Percentiles rank a stretch among this genome's conserved stretches.
Conservation (phyloP, 2,329 filamentous ascomycete species). For the Fusarium brevicatenulatum region DNA sequence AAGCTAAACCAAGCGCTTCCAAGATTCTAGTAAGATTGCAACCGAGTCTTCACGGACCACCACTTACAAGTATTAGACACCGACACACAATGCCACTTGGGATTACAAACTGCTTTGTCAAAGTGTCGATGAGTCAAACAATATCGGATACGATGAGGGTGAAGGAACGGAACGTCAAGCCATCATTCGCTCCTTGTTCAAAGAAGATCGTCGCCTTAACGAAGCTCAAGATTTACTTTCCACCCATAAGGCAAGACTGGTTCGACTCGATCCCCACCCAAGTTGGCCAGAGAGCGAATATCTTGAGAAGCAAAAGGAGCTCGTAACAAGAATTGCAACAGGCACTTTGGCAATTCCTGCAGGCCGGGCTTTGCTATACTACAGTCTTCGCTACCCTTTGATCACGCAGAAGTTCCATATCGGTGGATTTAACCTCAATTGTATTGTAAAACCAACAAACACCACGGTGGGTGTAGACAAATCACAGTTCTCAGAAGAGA, state of each 20-base stretch:
- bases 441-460: conserved; percentile 89
- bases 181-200: conserved; percentile 88
- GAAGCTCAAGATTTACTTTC: conserved; percentile 89
- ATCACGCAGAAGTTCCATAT: conserved; percentile 93
- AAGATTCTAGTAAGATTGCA: conserved; percentile 55
- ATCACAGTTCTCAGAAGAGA: conserved; percentile 88
- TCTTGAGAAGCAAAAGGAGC: conserved; percentile 89
- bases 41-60: background rate
- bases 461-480: conserved; percentile 95
- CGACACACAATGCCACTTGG: conserved; percentile 73
- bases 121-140: conserved; percentile 67
- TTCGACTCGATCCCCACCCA: conserved; percentile 79
- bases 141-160: conserved; percentile 76
- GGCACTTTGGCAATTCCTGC: conserved; percentile 89
- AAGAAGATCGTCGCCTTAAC: conserved; percentile 87
- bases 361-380: conserved; percentile 88
- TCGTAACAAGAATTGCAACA: conserved; percentile 86
- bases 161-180: conserved; percentile 85
- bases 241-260: conserved; percentile 80
- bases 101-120: conserved; percentile 84
- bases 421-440: conserved; percentile 90
- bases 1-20: conserved; percentile 46
- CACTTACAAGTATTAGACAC: conserved; percentile 55
- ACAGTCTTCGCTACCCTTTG: conserved; percentile 85
- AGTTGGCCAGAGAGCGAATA: conserved; percentile 87